A percentile compares a stretch with the other conserved stretches of the same genome.
Evolutionary conservation across 345 rosid species (phyloP).

Genomic region (Bruguiera sexangula): DNA sequence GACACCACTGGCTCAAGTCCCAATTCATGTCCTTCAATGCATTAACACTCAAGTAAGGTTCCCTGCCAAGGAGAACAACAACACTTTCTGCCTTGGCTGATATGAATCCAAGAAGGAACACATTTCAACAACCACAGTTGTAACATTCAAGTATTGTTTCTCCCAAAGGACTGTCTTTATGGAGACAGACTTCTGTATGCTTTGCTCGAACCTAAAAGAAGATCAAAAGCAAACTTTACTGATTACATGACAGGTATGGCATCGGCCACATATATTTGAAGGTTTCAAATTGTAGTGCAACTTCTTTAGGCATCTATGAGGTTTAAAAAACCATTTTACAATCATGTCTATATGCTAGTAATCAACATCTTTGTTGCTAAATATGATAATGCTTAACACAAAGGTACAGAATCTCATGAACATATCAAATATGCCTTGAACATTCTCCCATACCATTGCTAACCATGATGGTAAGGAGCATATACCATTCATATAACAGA

Average conservation of each 20-base stretch:
- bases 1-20: constrained; percentile 99
- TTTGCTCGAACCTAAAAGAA: constrained; percentile 86
- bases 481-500: too few relatives aligned
- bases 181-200: constrained; percentile 99
- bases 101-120: constrained; percentile 95
- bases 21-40: constrained; percentile 99
- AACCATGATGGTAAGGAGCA: too few relatives aligned
- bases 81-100: constrained; percentile 99
- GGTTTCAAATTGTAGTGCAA: too few relatives aligned
- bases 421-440: too few relatives aligned
- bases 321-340: too few relatives aligned
- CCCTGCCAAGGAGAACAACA: constrained; percentile 97
- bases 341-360: too few relatives aligned
- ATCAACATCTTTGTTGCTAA: too few relatives aligned
- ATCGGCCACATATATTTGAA: too few relatives aligned
- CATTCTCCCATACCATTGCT: too few relatives aligned
- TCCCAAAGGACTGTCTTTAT: constrained; percentile 97
- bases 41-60: constrained; percentile 95
- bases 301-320: too few relatives aligned
- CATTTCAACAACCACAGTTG: constrained; percentile 98
- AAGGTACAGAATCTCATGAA: too few relatives aligned
- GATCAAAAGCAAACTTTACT: constrained; percentile 1
- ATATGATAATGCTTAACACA: too few relatives aligned
- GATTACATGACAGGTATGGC: not conserved
- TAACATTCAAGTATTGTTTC: constrained; percentile 99